A percentile compares a stretch with the other conserved stretches of the same genome.
These are phyloP conservation scores for Acanthamoeba healyi DNA, from an alignment of 208 protist species.

Conservation along the genomic window DNA sequence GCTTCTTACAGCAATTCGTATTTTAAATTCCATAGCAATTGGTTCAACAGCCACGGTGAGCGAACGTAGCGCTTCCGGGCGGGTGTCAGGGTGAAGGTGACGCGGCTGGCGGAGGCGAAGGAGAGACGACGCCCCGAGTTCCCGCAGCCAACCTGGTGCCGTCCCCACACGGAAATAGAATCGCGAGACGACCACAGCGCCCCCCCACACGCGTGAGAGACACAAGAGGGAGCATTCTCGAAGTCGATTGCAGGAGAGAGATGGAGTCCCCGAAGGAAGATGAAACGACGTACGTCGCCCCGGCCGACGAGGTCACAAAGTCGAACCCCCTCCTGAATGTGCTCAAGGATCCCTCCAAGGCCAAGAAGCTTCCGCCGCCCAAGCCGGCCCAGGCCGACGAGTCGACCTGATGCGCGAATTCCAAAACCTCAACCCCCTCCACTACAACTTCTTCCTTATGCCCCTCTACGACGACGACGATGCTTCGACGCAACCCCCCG, in stretches of 20 bases:
- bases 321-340: constrained; percentile 7
- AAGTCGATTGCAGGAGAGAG: too few species aligned
- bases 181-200: too few species aligned
- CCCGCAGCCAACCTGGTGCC: too few species aligned
- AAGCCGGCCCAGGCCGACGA: not conserved
- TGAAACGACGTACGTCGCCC: not conserved
- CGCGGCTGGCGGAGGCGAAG: too few species aligned
- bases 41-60: too few species aligned
- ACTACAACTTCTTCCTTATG: not conserved
- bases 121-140: not conserved
- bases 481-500: too few species aligned
- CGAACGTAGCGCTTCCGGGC: not conserved
- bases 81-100: not conserved
- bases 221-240: too few species aligned
- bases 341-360: constrained; percentile 16
- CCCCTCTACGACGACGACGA: too few species aligned
- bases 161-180: not conserved
- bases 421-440: too few species aligned
- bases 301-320: constrained; percentile 39
- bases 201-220: too few species aligned
- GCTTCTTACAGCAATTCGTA: too few species aligned
- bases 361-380: constrained; percentile 34
- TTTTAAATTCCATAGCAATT: too few species aligned
- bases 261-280: constrained; percentile 12
- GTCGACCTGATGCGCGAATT: not conserved